Evolutionary conservation across 805 yeast genomes (phyloP).

Genomic region (Limtongozyma cylindracea): DNA sequence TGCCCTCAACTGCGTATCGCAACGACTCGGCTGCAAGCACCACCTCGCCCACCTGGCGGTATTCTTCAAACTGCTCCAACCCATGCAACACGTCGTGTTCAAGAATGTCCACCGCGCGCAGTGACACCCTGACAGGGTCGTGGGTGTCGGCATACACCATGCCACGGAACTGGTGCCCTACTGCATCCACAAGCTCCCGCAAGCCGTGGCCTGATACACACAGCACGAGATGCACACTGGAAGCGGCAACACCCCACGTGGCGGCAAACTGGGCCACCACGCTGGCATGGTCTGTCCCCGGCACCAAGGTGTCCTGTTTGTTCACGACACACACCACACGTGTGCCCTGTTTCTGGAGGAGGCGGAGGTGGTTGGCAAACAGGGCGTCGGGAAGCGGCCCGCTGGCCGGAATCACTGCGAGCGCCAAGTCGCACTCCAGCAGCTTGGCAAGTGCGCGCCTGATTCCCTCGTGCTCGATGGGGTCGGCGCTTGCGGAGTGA

Average conservation of each 20-base stretch:
- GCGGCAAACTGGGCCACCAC: slow-evolving; percentile 86
- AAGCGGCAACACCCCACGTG: slow-evolving; percentile 2
- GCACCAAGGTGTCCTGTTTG: slow-evolving; percentile 96
- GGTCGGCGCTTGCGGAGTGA: slow-evolving; percentile 1
- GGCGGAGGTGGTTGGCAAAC: slow-evolving; percentile 7
- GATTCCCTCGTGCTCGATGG: slow-evolving; percentile 62
- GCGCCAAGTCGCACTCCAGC: slow-evolving; percentile 32
- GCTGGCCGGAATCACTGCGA: slow-evolving; percentile 31
- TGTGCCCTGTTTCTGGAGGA: slow-evolving; percentile 6
- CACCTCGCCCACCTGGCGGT: slow-evolving; percentile 33
- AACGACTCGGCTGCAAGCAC: slow-evolving; percentile 65
- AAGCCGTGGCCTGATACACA: slow-evolving; percentile 37
- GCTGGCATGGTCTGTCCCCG: slow-evolving; percentile 83
- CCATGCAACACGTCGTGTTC: slow-evolving; percentile 57
- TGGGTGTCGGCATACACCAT: slow-evolving; percentile 22
- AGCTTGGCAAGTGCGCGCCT: slow-evolving; percentile 43
- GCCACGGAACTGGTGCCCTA: slow-evolving; percentile 20
- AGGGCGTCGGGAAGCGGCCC: slow-evolving; percentile 4
- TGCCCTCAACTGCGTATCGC: slow-evolving; percentile 52
- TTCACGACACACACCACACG: slow-evolving; percentile 89
- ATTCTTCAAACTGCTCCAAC: slow-evolving; percentile 30
- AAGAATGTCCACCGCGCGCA: slow-evolving; percentile 52
- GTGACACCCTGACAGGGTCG: slow-evolving; percentile 51
- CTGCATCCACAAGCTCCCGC: slow-evolving; percentile 10
- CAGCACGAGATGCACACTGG: slow-evolving; percentile 17